Percentiles rank a stretch among this genome's conserved stretches.
These are phyloP conservation scores for Ogataea pilisensis DNA, from an alignment of 805 yeast species.

Conservation along the genomic window DNA sequence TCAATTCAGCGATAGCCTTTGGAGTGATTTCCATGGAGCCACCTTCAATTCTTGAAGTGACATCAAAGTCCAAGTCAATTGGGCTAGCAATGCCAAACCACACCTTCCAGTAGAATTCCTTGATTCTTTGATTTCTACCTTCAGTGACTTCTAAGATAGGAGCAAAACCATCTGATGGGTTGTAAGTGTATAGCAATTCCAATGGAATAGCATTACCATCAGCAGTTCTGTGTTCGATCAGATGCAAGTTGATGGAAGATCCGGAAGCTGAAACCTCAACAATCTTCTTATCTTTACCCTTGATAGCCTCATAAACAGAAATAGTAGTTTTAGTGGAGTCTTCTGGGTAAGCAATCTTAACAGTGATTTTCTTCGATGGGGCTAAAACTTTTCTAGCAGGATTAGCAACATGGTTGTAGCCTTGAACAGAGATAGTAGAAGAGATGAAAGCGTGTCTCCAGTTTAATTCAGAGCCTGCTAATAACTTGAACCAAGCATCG, in stretches of 20 bases:
- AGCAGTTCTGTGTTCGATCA: constrained; percentile 86
- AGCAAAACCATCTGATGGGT: constrained; percentile 88
- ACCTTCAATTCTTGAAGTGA: constrained; percentile 68
- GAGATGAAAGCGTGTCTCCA: constrained; percentile 94
- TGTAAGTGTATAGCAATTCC: constrained; percentile 72
- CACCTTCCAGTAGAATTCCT: constrained; percentile 93
- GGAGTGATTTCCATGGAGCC: constrained; percentile 63
- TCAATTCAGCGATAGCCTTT: constrained; percentile 81
- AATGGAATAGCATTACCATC: constrained; percentile 71
- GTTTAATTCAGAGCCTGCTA: constrained; percentile 73
- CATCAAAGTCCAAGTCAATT: constrained; percentile 68
- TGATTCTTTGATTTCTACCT: constrained; percentile 88
- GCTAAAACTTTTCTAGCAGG: constrained; percentile 77
- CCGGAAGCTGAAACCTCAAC: constrained; percentile 55
- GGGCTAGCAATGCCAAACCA: constrained; percentile 75
- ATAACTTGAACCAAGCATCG: constrained; percentile 67
- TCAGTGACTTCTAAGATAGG: constrained; percentile 89
- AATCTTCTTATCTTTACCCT: constrained; percentile 65
- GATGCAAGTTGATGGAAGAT: constrained; percentile 57
- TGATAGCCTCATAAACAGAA: constrained; percentile 63
- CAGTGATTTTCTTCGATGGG: constrained; percentile 59
- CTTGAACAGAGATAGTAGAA: constrained; percentile 80
- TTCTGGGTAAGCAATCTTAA: constrained; percentile 53
- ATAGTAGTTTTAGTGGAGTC: constrained; percentile 54
- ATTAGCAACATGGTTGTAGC: constrained; percentile 69